These are phyloP conservation scores for Bauhinia variegata DNA, from an alignment of 306 rosid species.

Conservation along the genomic window DNA sequence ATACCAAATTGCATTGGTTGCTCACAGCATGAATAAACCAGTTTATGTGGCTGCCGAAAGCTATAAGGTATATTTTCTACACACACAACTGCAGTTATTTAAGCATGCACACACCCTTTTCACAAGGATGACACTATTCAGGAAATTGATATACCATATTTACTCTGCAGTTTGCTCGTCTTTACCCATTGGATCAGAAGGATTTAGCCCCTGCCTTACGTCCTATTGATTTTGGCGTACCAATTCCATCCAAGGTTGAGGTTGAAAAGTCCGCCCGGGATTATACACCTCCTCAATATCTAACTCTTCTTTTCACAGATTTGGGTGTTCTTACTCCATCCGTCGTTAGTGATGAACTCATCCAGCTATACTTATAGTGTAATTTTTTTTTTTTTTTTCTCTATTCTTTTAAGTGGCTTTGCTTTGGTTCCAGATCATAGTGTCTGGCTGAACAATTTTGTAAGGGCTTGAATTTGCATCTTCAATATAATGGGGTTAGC, in stretches of 20 bases:
- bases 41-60: constrained; percentile 97
- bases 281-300: constrained; percentile 96
- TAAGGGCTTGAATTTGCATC: constrained; percentile 23
- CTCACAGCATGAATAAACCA: constrained; percentile 88
- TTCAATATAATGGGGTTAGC: constrained; percentile 10
- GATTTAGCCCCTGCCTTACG: constrained; percentile 91
- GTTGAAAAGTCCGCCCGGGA: constrained; percentile 93
- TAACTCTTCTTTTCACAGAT: constrained; percentile 89
- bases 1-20: constrained; percentile 88
- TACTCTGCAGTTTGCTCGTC: constrained; percentile 84
- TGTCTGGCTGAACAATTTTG: constrained; percentile 28
- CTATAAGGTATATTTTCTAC: constrained; percentile 69
- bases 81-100: neutral
- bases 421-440: constrained; percentile 22
- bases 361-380: constrained; percentile 81
- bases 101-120: constrained; percentile 19
- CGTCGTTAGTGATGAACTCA: constrained; percentile 95
- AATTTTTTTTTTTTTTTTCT: constrained; percentile 12
- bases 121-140: neutral
- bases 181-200: constrained; percentile 92
- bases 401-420: neutral
- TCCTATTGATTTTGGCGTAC: constrained; percentile 87
- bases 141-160: constrained; percentile 23
- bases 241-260: constrained; percentile 93
- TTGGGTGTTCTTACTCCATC: constrained; percentile 95